These are phyloP conservation scores for Oryza glumipatula DNA, from an alignment of 176 grass and related monocot species.

Conservation along the genomic window DNA sequence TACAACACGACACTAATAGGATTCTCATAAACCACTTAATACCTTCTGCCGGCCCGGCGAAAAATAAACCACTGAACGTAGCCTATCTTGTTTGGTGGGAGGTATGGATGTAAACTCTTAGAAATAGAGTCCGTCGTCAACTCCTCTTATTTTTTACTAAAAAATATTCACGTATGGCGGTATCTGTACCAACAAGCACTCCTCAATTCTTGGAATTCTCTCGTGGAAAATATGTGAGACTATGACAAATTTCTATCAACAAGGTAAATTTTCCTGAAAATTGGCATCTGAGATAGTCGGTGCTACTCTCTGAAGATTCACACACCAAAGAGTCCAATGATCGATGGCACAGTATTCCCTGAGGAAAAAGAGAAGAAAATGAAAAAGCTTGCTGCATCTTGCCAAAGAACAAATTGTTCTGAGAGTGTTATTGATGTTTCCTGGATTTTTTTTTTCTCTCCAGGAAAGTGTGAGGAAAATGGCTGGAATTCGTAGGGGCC, in stretches of 20 bases:
- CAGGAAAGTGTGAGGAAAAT: conserved; percentile 48
- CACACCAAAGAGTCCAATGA: background rate
- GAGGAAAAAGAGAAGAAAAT: background rate
- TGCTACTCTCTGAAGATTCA: background rate
- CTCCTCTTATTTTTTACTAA: no score
- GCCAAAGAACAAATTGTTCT: background rate
- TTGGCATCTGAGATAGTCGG: background rate
- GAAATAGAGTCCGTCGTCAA: no score
- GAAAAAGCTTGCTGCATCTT: background rate
- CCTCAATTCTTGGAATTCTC: background rate
- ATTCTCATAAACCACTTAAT: no score
- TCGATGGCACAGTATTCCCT: background rate
- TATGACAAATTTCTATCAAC: background rate
- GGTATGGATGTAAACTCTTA: no score
- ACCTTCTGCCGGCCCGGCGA: no score
- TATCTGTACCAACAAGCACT: background rate
- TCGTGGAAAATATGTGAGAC: background rate
- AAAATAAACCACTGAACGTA: no score
- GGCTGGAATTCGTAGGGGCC: background rate
- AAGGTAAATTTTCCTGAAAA: background rate
- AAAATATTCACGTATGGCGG: background rate
- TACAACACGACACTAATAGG: no score
- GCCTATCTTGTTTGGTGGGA: no score
- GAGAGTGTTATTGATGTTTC: background rate
- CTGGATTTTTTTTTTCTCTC: background rate